phyloP scores from a whole-genome alignment of 257 asterid species.

The Solanum sejunctum region DNA sequence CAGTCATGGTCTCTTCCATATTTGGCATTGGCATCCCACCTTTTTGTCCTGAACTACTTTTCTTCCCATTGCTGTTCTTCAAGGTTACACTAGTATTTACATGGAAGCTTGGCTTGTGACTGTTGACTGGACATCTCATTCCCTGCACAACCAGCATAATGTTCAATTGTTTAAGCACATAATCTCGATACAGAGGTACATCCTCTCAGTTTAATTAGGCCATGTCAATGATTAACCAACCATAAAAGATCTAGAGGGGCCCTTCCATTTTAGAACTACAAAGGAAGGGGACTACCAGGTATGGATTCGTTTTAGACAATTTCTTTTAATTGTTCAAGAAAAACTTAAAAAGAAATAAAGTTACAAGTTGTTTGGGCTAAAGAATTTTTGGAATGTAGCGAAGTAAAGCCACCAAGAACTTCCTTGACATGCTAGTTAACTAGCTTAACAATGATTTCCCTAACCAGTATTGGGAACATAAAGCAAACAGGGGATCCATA shows the following conservation, averaged over 20 bases:
- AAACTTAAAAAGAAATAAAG: not conserved
- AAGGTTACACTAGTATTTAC: constrained; percentile 62
- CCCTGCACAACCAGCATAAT: constrained; percentile 34
- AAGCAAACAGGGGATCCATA: not conserved
- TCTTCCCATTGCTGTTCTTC: constrained; percentile 42
- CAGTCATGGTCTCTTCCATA: constrained; percentile 66
- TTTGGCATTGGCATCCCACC: constrained; percentile 48
- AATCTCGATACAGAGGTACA: not conserved
- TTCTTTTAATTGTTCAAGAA: not conserved
- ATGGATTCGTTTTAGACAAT: not conserved
- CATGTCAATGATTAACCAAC: not conserved
- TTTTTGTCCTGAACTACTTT: constrained; percentile 35
- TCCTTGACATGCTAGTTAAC: not conserved
- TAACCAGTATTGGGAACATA: not conserved
- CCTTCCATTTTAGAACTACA: not conserved
- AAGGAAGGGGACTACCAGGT: not conserved
- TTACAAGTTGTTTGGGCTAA: not conserved
- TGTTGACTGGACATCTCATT: constrained; percentile 73
- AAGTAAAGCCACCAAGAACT: not conserved
- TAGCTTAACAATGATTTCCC: not conserved
- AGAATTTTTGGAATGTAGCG: not conserved
- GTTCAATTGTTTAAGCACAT: not conserved
- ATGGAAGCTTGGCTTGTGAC: constrained; percentile 90
- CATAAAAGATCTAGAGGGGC: not conserved
- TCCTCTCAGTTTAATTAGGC: not conserved